Conservation (phyloP, 1,284 basidiomycete species). For the Schizophyllum amplum region DNA sequence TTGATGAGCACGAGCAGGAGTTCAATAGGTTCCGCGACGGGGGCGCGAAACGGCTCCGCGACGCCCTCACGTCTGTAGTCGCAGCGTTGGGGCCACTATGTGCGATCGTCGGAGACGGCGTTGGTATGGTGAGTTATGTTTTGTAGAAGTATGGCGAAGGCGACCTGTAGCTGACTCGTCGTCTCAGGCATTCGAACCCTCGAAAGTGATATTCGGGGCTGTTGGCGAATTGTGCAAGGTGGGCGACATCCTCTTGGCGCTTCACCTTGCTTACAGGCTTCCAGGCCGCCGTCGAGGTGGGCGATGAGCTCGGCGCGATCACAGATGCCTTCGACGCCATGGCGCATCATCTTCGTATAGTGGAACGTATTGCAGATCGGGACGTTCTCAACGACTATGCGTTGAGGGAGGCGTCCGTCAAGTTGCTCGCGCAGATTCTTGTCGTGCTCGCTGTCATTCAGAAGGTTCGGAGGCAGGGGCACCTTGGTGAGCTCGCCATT, state of each 20-base stretch:
- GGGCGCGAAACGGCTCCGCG: too few species aligned
- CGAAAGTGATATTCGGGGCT: neutral
- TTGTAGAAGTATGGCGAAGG: too few species aligned
- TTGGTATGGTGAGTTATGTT: too few species aligned
- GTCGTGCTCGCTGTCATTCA: neutral
- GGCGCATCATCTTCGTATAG: neutral
- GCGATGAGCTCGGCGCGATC: neutral
- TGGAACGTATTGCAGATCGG: neutral
- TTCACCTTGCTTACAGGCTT: neutral
- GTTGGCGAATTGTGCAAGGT: neutral
- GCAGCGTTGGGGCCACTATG: too few species aligned
- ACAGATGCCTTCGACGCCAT: neutral
- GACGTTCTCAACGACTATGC: neutral
- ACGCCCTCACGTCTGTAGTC: too few species aligned
- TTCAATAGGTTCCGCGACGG: too few species aligned
- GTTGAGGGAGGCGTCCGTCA: neutral
- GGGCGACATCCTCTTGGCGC: neutral
- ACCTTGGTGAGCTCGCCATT: neutral
- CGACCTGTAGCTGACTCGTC: too few species aligned
- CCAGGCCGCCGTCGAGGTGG: neutral
- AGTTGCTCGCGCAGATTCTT: neutral
- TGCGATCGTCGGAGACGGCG: too few species aligned
- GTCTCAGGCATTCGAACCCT: neutral
- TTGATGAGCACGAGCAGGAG: too few species aligned
- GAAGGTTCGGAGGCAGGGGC: neutral